Percentiles rank a stretch among this genome's conserved stretches.
Conservation (phyloP, 2,329 filamentous ascomycete species). For the Sporothrix humicola region DNA sequence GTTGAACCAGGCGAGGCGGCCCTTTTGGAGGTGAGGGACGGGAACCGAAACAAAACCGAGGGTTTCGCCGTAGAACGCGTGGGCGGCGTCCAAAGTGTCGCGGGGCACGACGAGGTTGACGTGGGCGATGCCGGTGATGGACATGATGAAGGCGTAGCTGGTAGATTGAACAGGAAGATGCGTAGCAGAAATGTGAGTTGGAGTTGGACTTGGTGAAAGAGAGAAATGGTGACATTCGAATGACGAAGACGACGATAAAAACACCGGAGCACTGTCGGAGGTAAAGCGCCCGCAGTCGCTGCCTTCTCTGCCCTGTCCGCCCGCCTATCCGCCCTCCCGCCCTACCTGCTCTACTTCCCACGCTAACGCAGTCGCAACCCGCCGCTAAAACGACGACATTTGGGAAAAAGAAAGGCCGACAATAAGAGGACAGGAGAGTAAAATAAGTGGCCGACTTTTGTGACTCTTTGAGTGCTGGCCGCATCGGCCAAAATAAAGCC, state of each 20-base stretch:
- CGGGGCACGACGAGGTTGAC: constrained; percentile 64
- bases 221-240: not conserved
- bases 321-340: not conserved
- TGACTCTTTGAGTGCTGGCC: not conserved
- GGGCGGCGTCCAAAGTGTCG: constrained; percentile 57
- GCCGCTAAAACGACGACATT: constrained; percentile 30
- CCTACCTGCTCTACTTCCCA: too few species aligned
- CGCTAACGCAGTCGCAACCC: constrained; percentile 12
- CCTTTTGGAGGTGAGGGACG: constrained; percentile 59
- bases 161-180: too few species aligned
- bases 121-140: constrained; percentile 49
- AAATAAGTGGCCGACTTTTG: too few species aligned
- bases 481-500: not conserved
- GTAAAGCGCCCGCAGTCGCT: not conserved
- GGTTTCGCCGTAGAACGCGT: constrained; percentile 61
- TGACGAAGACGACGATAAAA: not conserved
- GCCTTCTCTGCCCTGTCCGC: not conserved
- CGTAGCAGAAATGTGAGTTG: too few species aligned
- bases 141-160: constrained; percentile 26
- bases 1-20: constrained; percentile 64
- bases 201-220: too few species aligned
- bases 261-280: not conserved
- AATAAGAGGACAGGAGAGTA: too few species aligned
- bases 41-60: constrained; percentile 59
- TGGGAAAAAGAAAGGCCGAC: not conserved